Base-by-base conservation (phyloP, 2,329 filamentous ascomycete genomes). In the Stachybotrys chartarum region DNA sequence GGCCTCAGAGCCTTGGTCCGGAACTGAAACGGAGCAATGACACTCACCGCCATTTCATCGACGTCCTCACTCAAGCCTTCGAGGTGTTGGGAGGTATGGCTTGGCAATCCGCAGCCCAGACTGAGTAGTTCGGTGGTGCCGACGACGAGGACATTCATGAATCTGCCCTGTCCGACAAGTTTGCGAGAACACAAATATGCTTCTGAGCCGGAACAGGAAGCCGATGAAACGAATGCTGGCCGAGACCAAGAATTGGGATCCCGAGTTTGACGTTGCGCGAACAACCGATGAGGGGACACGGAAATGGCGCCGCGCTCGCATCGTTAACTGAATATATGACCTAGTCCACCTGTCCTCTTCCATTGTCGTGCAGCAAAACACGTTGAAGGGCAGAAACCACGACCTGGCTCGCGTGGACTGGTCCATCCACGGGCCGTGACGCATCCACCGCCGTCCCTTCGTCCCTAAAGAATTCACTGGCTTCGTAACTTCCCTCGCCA, bases 311-410 rank as follows among this genome's bases (percentile, higher is more conserved):
- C 72, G 75, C 1, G 59, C 64, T 0, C 80, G 78, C 54, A 78
- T 73, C 2, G 77, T 81, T 57, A 78, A 75, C 56, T 79, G 76
- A 77, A 69, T 81, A 0, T 80, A 79, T 56, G 76, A 79, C 54
- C 59, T 81, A 6, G 74, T 80, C 59, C 79, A 78, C 52, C 30
- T 76, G 5, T 78, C 71, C 54, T 75, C 74, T 0, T 59, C 64
- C 5, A 61, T 72, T 55, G 72, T 76, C 17, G 64, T 75, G 1
- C 69, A 76, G 54, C 66, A 64, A 6, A 74, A 70, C 44, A 69
- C 58, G 8, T 55, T 66, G 49, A 68, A 65, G 50, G 71, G 68
- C 3, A 63, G 76, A 56, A 57, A 66, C 0, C 66, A 68, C 59
- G 51, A 50, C 5, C 58, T 70, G 30, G 72, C 75, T 52, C 58